Evolutionary conservation across 257 asterid genomes (phyloP).

Genomic region (Echium plantagineum): DNA sequence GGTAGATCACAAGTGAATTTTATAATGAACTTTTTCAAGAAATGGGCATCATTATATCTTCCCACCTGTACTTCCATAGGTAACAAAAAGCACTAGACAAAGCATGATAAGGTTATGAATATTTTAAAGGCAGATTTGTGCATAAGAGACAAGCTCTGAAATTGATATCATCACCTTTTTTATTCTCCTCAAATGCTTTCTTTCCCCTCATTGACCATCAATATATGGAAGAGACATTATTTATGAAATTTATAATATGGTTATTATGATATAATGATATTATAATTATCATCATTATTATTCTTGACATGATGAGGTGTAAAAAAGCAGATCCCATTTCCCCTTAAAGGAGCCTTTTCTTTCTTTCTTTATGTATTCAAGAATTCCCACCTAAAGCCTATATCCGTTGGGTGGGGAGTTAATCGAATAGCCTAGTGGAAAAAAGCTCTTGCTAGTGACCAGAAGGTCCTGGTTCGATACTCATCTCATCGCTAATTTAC

Average conservation of each 20-base stretch:
- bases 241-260: background rate
- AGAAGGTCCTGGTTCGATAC: too few species aligned
- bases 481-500: too few species aligned
- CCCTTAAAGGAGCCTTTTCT: slow-evolving; percentile 29
- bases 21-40: background rate
- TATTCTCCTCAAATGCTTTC: slow-evolving; percentile 3
- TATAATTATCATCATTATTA: slow-evolving; percentile 12
- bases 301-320: slow-evolving; percentile 20
- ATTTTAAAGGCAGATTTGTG: slow-evolving; percentile 28
- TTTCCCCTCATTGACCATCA: slow-evolving; percentile 8
- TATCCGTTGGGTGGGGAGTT: too few species aligned
- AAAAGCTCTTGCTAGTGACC: too few species aligned
- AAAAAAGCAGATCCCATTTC: slow-evolving; percentile 38
- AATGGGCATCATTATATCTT: slow-evolving; percentile 3
- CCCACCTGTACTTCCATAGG: background rate
- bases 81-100: background rate
- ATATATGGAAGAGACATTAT: background rate
- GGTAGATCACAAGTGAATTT: slow-evolving; percentile 8
- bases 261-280: background rate
- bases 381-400: slow-evolving; percentile 18
- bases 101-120: slow-evolving; percentile 3
- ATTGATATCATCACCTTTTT: slow-evolving; percentile 43
- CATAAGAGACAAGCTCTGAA: slow-evolving; percentile 61
- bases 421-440: too few species aligned
- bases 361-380: slow-evolving; percentile 7